phyloP scores from a whole-genome alignment of 768 basidiomycete species.

The Leucocoprinus birnbaumii region DNA sequence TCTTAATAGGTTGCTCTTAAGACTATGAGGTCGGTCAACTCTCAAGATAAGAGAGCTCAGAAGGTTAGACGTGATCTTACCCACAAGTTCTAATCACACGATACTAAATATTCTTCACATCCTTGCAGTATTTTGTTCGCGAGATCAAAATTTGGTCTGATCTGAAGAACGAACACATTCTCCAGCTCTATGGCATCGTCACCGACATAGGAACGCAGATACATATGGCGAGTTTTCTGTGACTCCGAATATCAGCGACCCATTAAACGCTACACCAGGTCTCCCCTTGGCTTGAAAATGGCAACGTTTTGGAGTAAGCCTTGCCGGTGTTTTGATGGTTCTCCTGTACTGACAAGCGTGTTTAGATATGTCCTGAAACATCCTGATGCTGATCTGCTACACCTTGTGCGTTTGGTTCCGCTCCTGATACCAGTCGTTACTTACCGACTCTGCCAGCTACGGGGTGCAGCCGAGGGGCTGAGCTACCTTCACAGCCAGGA shows the following conservation, averaged over 20 bases:
- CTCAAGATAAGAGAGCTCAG: constrained; percentile 37
- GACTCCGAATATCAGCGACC: too few species aligned
- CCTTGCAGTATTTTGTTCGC: constrained; percentile 49
- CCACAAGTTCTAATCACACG: neutral
- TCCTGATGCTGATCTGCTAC: constrained; percentile 35
- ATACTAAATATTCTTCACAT: neutral
- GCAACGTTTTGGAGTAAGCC: constrained; percentile 50
- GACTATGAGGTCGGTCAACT: constrained; percentile 43
- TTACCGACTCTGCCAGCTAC: constrained; percentile 29
- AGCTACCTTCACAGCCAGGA: constrained; percentile 51
- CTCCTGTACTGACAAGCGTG: neutral
- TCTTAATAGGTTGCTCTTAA: constrained; percentile 54
- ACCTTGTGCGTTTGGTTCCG: constrained; percentile 33
- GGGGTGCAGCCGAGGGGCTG: constrained; percentile 53
- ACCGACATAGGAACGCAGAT: constrained; percentile 48
- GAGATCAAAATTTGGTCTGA: constrained; percentile 55
- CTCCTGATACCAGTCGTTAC: neutral
- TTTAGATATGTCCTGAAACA: constrained; percentile 38
- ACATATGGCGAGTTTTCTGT: constrained; percentile 33
- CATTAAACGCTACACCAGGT: constrained; percentile 33
- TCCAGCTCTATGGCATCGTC: constrained; percentile 56
- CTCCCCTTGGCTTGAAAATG: constrained; percentile 61
- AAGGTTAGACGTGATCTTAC: constrained; percentile 29
- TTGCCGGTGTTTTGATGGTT: neutral
- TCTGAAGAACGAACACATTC: constrained; percentile 47